Base-by-base conservation (phyloP, 1,284 basidiomycete genomes). In the Ceratobasidium sp. region DNA sequence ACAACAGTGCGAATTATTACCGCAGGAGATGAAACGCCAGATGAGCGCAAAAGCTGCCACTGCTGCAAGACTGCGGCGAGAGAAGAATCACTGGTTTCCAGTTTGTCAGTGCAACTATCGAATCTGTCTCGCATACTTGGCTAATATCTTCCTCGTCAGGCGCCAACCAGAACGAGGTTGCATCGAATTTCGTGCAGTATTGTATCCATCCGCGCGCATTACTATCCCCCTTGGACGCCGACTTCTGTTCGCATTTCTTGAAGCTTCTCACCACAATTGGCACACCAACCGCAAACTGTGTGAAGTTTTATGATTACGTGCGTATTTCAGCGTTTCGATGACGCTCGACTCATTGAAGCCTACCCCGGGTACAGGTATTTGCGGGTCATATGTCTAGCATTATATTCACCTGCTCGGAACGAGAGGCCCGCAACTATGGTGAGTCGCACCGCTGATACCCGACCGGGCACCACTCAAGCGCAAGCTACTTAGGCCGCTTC, bases 401-500 rank as follows among this genome's bases (percentile, higher is more conserved):
- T 11, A 87, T 99, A 34, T 98, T 97, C 83, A 93, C 94, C 0
- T 97, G 95, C 81, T 98, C 96, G 70, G 97, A 98, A 85, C 95
- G 95, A 80, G 97, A 99, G 84, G 96, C 96, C 7, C 90, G 93
- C 76, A 99, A 98, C 84, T 97, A 97, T 81, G 96, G 95, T 94
- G 80, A 65, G 86, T 82, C 9, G n/a, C 1, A 13, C 49, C 34
- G 9, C 22, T 22, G 22, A 37, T 8, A 65, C 25, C 52, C 13
- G 4, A 1, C 29, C 34, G 40, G 54, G n/a, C 9, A 2, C 7
- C 19, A 22, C 52, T 49, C 25, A 49, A 73, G 57, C 2, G 2
- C 15, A 2, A 40, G 61, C 13, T 52, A 46, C 44, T 5, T 77
- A 95, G 94, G 95, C 32, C 94, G 93, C 51, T 98, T 97, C 85